Percentiles rank a stretch among this genome's conserved stretches.
Conservation (phyloP, 1,284 basidiomycete genomes). For the Neonothopanus nambi region DNA sequence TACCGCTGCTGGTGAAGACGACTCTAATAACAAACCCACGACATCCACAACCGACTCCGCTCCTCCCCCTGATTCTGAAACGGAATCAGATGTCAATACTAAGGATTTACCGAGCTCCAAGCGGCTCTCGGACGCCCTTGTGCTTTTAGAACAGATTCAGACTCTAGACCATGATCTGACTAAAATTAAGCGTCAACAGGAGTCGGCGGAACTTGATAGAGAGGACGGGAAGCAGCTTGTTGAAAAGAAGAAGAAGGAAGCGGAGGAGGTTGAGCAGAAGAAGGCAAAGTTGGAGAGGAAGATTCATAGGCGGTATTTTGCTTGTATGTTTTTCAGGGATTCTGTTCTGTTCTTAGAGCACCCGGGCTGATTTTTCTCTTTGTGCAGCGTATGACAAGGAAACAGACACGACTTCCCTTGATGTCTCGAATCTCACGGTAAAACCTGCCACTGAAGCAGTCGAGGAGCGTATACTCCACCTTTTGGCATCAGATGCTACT, state of each 20-base stretch:
- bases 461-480: too few relatives aligned
- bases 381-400: background rate
- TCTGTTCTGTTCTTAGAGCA: too few relatives aligned
- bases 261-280: slow-evolving; percentile 32
- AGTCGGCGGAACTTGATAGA: slow-evolving; percentile 11
- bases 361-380: too few relatives aligned
- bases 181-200: slow-evolving; percentile 14
- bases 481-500: too few relatives aligned
- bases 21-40: background rate
- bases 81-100: slow-evolving; percentile 10
- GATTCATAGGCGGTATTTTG: slow-evolving; percentile 33
- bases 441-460: too few relatives aligned
- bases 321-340: background rate
- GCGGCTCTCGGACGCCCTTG: slow-evolving; percentile 18
- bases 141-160: slow-evolving; percentile 16
- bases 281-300: slow-evolving; percentile 34
- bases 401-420: background rate
- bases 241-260: slow-evolving; percentile 7
- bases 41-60: background rate
- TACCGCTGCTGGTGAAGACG: background rate
- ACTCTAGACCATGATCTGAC: slow-evolving; percentile 28
- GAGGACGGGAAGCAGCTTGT: background rate
- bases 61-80: slow-evolving; percentile 8
- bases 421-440: too few relatives aligned
- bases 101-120: slow-evolving; percentile 14